Base-by-base conservation (phyloP, 2,329 filamentous ascomycete species). In the Arthrobotrys conoides region DNA sequence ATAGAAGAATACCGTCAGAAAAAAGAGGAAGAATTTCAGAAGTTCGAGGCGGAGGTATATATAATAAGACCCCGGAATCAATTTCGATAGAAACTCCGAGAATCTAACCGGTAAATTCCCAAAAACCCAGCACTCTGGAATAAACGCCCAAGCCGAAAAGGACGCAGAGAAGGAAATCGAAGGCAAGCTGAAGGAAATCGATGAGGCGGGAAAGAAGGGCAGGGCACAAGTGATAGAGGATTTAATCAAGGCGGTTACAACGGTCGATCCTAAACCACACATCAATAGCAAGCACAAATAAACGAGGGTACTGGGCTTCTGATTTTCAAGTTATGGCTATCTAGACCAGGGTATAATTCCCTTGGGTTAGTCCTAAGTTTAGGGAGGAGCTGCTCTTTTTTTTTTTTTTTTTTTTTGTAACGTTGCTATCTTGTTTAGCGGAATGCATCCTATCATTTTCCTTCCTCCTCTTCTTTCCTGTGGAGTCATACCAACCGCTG, bases 1-100 rank as follows among this genome's bases (percentile, higher is more conserved):
- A 97, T 99, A 83, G 93, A 97, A 81, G 92, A 93, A 71, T 98
- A 99, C 88, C 90, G 91, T 84, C 89, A 91, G 83, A 87, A 91
- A 83, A 99, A 97, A 87, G 96, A 99, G 83, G 89, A 92, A 41
- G 95, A 98, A 86, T 98, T 94, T 87, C 95, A 96, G 88, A 91
- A 92, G 84, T 98, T 97, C 83, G 94, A 98, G 87, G 89, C 93
- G 80, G 89, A 93, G 89, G 90, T 91, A 83, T 59, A n/a, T 18
- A 57, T 5, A 46, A 46, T 4, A 38, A 6, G n/a, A 9, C 51
- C 14, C 33, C 20, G 10, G 22, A 18, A 82, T 51, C 30, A 6
- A 46, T 16, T 59, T 71, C 44, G 4, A 36, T 10, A 10, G 61
- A 51, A 20, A 33, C 36, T 33, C 14, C n/a, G n/a, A 55, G 44